Base-by-base conservation (phyloP, 2,329 filamentous ascomycete species). In the Trichoderma afroharzianum region DNA sequence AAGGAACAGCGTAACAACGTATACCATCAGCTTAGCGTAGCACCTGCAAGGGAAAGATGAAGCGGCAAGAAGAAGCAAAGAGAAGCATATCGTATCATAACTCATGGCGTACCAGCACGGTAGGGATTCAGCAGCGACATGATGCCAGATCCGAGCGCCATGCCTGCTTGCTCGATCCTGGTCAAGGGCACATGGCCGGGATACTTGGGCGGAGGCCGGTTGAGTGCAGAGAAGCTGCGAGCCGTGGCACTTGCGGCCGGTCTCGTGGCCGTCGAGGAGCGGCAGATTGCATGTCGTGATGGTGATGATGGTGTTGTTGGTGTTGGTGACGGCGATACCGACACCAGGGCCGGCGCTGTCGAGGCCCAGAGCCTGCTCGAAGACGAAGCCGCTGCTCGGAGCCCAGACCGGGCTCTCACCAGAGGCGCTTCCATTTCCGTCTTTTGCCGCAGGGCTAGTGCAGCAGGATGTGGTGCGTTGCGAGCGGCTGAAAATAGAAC, bases 101-200 rank as follows among this genome's bases (percentile, higher is more conserved):
- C 3, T 18, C 28, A 39, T 21, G 6, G 21, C 66, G 64, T 84
- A 92, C 93, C 93, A 80, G 90, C 93, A 77, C 96, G 89, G 78
- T 93, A 89, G 1, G 95, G 95, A 77, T 98, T 90, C 4, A 94
- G 76, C 64, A 92, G 83, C 39, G 89, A 89, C 77, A 87, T 85
- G 67, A 92, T 79, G 57, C 90, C 88, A 8, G 90, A 90, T 30
- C 90, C 90, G 63, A 91, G 78, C 59, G 89, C 88, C 62, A 99
- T 86, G 21, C 90, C 90, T 72, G 89, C 87, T 70, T 93, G 91
- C 83, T 98, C 96, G 71, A 93, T 77, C 55, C 83, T 82, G 8
- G 92, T 97, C 70, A 99, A 88, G 43, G 95, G 96, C 36, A 98
- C 90, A 88, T 99, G 96, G 81, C 94, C 94, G 1, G 93, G 90